Percentiles rank a stretch among this genome's conserved stretches.
Conservation (phyloP, 768 basidiomycete species). For the Serendipita sp. region DNA sequence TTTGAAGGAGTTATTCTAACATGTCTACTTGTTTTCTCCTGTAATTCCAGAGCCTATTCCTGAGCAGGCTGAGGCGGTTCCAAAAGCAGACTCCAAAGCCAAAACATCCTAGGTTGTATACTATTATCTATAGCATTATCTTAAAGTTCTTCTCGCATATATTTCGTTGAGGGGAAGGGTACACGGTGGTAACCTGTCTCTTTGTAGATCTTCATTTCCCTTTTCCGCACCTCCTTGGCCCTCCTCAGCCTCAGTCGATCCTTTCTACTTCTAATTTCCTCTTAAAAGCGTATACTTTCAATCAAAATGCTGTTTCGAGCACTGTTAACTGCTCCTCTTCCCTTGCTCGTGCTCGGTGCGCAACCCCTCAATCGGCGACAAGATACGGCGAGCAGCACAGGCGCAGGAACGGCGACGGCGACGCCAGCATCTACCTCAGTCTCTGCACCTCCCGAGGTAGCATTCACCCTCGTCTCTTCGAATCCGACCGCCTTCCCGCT, state of each 20-base stretch:
- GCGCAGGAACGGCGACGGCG: neutral
- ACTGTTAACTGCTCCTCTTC: neutral
- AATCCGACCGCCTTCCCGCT: slow-evolving; percentile 51
- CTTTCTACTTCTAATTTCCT: neutral
- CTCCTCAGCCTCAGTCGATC: neutral
- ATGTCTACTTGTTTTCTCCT: neutral
- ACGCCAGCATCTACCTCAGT: neutral
- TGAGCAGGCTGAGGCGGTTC: neutral
- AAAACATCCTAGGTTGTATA: neutral
- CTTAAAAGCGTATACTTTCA: too few relatives aligned
- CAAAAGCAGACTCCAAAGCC: neutral
- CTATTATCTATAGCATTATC: neutral
- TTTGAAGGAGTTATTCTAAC: neutral
- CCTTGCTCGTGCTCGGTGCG: neutral
- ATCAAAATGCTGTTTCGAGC: neutral
- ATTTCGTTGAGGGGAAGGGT: neutral
- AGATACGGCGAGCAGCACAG: neutral
- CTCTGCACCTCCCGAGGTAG: slow-evolving; percentile 18
- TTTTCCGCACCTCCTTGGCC: neutral
- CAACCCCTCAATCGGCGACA: neutral
- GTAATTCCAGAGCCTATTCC: neutral
- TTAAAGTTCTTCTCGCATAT: neutral
- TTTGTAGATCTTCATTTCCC: neutral
- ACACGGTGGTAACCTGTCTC: neutral
- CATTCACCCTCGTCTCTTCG: slow-evolving; percentile 31